phyloP scores from a whole-genome alignment of 2,329 filamentous ascomycete species.

The Laburnicola sp. region DNA sequence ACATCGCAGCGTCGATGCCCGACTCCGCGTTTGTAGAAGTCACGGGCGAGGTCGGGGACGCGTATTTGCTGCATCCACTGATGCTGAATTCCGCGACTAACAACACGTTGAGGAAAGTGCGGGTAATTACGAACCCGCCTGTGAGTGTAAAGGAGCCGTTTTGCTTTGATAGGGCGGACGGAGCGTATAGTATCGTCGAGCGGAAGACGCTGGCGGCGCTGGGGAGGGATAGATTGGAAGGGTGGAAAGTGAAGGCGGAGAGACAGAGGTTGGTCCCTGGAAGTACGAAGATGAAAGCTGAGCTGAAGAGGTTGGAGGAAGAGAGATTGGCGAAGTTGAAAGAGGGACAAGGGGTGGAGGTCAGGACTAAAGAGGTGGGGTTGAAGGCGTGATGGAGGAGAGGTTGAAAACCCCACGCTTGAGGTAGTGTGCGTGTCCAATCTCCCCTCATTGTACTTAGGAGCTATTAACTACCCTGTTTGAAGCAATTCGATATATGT shows the following conservation, averaged over 20 bases:
- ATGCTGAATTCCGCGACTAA: conserved; percentile 62
- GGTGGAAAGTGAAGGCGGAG: conserved; percentile 57
- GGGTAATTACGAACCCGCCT: conserved; percentile 61
- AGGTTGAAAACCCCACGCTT: too few species aligned
- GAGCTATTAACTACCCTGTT: too few species aligned
- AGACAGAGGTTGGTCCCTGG: conserved; percentile 58
- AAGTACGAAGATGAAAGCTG: conserved; percentile 52
- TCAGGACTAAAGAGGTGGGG: conserved; percentile 15
- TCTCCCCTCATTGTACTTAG: too few species aligned
- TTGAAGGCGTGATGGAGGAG: conserved; percentile 14
- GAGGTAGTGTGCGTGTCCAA: too few species aligned
- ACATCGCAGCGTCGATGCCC: conserved; percentile 42
- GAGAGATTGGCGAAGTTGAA: conserved; percentile 49
- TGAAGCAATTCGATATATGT: too few species aligned
- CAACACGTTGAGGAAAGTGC: conserved; percentile 52
- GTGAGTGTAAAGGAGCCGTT: conserved; percentile 58
- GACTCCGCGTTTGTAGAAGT: conserved; percentile 58
- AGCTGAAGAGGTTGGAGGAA: conserved; percentile 55
- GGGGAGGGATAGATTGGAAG: conserved; percentile 52
- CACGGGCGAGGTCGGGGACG: conserved; percentile 58
- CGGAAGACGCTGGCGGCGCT: conserved; percentile 57
- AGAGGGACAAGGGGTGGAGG: conserved; percentile 18
- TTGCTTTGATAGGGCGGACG: conserved; percentile 54
- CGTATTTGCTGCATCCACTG: conserved; percentile 62
- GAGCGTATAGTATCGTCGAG: conserved; percentile 61